A percentile compares a stretch with the other conserved stretches of the same genome.
These are phyloP conservation scores for Candida yuanshanica DNA, from an alignment of 805 yeast species.

Conservation along the genomic window DNA sequence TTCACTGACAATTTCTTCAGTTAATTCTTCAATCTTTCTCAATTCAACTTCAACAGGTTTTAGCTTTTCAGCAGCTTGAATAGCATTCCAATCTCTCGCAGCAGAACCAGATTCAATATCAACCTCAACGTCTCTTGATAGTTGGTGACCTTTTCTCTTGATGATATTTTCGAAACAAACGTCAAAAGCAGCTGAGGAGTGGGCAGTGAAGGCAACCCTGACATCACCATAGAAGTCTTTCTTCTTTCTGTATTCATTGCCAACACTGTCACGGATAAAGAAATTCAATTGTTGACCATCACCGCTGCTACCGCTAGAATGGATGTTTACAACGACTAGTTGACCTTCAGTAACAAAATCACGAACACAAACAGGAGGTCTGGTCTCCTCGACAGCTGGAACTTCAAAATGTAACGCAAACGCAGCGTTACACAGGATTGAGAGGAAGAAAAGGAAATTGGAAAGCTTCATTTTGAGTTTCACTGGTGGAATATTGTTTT, in stretches of 20 bases:
- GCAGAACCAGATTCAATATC: conserved; percentile 94
- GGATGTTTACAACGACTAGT: conserved; percentile 78
- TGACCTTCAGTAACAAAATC: conserved; percentile 85
- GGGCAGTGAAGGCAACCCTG: conserved; percentile 80
- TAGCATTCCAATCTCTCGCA: conserved; percentile 96
- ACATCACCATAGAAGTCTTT: conserved; percentile 68
- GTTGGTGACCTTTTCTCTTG: conserved; percentile 36
- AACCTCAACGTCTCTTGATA: conserved; percentile 71
- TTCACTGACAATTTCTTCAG: conserved; percentile 75
- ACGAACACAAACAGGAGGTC: conserved; percentile 77
- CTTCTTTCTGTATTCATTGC: conserved; percentile 78
- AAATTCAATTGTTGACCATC: conserved; percentile 84
- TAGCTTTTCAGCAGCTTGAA: conserved; percentile 88
- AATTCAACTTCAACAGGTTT: conserved; percentile 90
- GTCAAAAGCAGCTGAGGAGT: conserved; percentile 79
- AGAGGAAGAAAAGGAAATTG: conserved; percentile 9
- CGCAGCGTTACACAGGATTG: conserved; percentile 15
- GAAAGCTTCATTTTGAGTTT: conserved; percentile 12
- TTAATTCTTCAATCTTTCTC: conserved; percentile 78
- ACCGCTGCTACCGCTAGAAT: conserved; percentile 66
- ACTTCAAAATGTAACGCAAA: conserved; percentile 47
- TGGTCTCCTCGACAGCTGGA: conserved; percentile 37
- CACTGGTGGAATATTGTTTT: neutral
- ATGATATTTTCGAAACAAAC: conserved; percentile 76
- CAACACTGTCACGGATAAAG: conserved; percentile 66